A percentile compares a stretch with the other conserved stretches of the same genome.
These are phyloP conservation scores for Pyrenophora seminiperda DNA, from an alignment of 2,329 filamentous ascomycete species.

Conservation along the genomic window DNA sequence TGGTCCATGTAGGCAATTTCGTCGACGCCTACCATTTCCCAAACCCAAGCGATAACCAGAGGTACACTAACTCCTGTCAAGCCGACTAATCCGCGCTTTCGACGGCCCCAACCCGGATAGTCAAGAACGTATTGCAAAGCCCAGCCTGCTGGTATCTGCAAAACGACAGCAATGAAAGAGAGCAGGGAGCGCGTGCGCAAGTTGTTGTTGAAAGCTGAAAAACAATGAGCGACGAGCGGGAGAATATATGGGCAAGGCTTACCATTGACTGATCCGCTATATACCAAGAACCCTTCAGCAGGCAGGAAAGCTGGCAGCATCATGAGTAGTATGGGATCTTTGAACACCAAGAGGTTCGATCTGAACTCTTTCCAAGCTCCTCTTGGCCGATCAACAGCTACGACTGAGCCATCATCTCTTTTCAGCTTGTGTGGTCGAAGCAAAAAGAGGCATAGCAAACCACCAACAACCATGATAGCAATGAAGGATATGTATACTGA, in stretches of 20 bases:
- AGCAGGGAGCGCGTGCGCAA: constrained; percentile 34
- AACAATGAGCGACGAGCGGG: not conserved
- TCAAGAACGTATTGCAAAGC: constrained; percentile 37
- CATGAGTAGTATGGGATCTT: constrained; percentile 33
- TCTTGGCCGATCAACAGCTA: constrained; percentile 34
- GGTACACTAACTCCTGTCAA: constrained; percentile 34
- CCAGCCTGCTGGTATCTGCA: constrained; percentile 42
- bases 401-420: constrained; percentile 37
- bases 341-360: constrained; percentile 35
- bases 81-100: constrained; percentile 36
- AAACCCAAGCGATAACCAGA: constrained; percentile 36
- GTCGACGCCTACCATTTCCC: constrained; percentile 36
- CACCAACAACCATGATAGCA: constrained; percentile 36
- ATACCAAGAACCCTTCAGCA: constrained; percentile 37
- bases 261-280: constrained; percentile 43
- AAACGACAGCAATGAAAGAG: constrained; percentile 36
- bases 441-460: constrained; percentile 30
- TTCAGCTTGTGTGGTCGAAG: constrained; percentile 37
- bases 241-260: not conserved
- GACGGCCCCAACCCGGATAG: constrained; percentile 35
- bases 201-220: constrained; percentile 36
- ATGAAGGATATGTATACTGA: constrained; percentile 42
- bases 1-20: not conserved
- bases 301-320: constrained; percentile 41
- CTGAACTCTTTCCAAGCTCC: constrained; percentile 35